Evolutionary conservation across 768 basidiomycete species (phyloP).

Genomic region (Termitomyces sp.): DNA sequence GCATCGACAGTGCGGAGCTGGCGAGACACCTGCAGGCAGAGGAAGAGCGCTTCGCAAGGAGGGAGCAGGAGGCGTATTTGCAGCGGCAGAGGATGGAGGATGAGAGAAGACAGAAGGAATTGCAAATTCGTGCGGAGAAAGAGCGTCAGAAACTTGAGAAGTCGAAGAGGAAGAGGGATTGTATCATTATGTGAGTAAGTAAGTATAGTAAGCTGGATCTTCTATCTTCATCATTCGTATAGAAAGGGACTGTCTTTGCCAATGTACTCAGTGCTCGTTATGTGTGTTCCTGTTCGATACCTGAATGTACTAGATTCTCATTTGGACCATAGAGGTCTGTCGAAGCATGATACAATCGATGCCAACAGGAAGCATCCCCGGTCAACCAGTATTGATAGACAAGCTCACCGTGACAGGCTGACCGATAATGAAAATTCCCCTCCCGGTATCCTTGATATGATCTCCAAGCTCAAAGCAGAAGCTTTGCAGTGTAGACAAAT

Average conservation of each 20-base stretch:
- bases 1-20: slow-evolving; percentile 50
- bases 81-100: slow-evolving; percentile 26
- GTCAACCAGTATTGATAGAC: no score
- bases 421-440: no score
- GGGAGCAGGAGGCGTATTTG: slow-evolving; percentile 29
- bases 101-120: slow-evolving; percentile 21
- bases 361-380: no score
- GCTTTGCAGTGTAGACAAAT: no score
- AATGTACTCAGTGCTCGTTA: no score
- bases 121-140: slow-evolving; percentile 24
- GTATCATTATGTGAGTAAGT: slow-evolving; percentile 56
- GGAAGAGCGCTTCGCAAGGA: slow-evolving; percentile 58
- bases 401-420: no score
- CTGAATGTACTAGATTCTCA: no score
- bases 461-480: no score
- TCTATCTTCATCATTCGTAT: slow-evolving; percentile 2
- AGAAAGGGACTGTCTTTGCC: not conserved
- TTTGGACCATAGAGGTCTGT: no score
- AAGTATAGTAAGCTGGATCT: not conserved
- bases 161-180: slow-evolving; percentile 48
- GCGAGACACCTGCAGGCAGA: slow-evolving; percentile 79
- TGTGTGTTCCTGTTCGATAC: no score
- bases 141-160: slow-evolving; percentile 30
- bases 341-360: no score
- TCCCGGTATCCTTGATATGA: no score